These are phyloP conservation scores for Penicillium parvum DNA, from an alignment of 495 filamentous ascomycete genomes.

Conservation along the genomic window DNA sequence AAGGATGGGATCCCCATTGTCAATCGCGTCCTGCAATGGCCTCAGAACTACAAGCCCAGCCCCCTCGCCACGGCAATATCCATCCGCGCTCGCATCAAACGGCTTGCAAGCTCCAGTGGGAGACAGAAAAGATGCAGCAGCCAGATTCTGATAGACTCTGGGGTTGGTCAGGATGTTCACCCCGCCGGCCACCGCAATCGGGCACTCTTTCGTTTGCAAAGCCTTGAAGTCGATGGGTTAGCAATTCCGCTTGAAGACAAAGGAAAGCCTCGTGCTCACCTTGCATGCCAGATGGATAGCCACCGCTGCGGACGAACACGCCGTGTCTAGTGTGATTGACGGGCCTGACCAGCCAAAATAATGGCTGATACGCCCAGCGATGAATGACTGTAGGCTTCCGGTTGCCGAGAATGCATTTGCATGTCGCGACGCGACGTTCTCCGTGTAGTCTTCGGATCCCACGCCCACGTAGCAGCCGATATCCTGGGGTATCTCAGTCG, in stretches of 20 bases:
- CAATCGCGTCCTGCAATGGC: constrained; percentile 52
- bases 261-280: constrained; percentile 15
- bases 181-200: not conserved
- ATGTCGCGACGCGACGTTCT: constrained; percentile 26
- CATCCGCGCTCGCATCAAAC: constrained; percentile 60
- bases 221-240: too few species aligned
- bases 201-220: too few species aligned
- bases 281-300: constrained; percentile 17
- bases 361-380: constrained; percentile 7
- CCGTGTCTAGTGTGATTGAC: constrained; percentile 28
- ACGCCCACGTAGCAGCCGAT: constrained; percentile 34
- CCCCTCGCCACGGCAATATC: constrained; percentile 64
- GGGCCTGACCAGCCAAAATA: constrained; percentile 34
- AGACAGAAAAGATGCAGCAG: constrained; percentile 22
- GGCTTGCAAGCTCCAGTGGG: constrained; percentile 49
- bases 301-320: constrained; percentile 24
- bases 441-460: constrained; percentile 22
- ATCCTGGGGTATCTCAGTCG: not conserved
- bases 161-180: constrained; percentile 29
- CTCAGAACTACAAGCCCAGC: constrained; percentile 62
- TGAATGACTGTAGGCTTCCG: constrained; percentile 16
- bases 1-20: constrained; percentile 55
- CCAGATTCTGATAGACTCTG: constrained; percentile 12
- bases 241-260: constrained; percentile 22
- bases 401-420: constrained; percentile 29